phyloP scores from a whole-genome alignment of 1,139 yeast genomes.

The Lipomyces yarrowii region DNA sequence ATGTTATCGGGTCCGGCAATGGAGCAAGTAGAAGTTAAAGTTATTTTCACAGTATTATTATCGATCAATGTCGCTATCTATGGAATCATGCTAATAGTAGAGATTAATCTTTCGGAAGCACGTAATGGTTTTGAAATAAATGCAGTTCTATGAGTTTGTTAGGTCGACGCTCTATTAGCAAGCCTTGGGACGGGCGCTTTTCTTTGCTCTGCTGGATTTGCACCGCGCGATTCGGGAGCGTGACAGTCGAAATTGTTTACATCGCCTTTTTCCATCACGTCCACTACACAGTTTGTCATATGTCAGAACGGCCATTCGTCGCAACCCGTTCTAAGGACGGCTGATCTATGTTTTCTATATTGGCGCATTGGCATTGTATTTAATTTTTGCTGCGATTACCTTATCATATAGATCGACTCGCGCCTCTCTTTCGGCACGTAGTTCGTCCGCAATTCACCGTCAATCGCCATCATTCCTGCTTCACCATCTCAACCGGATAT shows the following conservation, averaged over 20 bases:
- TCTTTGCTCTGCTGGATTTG: background rate
- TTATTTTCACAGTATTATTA: too few relatives aligned
- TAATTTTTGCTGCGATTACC: background rate
- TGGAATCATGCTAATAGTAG: too few relatives aligned
- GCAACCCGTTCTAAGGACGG: background rate
- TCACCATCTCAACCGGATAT: background rate
- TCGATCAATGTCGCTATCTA: too few relatives aligned
- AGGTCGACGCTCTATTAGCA: background rate
- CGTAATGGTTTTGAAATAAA: too few relatives aligned
- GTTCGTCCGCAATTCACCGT: background rate
- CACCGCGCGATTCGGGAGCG: background rate
- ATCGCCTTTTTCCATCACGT: background rate
- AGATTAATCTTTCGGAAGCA: background rate
- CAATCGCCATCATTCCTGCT: background rate
- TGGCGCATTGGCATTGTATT: background rate
- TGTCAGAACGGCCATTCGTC: background rate
- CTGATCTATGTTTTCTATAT: background rate
- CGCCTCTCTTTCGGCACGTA: background rate
- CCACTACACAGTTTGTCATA: background rate
- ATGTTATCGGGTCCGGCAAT: too few relatives aligned
- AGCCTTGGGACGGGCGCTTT: background rate
- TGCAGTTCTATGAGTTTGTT: background rate
- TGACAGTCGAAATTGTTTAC: background rate
- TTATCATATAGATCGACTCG: background rate
- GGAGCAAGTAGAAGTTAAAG: too few relatives aligned